Conservation (phyloP, 2,329 filamentous ascomycete genomes). For the Tolypocladium album region DNA sequence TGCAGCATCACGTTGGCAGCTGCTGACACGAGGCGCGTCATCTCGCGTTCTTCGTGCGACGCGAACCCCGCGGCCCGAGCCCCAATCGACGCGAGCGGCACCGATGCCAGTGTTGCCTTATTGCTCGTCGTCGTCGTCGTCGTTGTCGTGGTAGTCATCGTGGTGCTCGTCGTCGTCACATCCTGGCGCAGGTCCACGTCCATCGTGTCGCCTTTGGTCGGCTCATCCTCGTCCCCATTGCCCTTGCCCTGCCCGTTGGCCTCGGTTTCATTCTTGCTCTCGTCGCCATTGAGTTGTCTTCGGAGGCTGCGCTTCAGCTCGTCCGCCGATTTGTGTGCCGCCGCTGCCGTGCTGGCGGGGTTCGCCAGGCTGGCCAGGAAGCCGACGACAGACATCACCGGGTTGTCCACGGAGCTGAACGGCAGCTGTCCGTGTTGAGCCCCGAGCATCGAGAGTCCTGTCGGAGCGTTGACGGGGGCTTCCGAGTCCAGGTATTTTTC, state of each 20-base stretch:
- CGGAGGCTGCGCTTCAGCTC: slow-evolving; percentile 74
- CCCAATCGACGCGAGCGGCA: slow-evolving; percentile 77
- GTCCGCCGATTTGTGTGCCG: slow-evolving; percentile 77
- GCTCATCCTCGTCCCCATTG: not conserved
- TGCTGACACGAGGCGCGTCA: slow-evolving; percentile 85
- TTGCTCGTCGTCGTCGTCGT: slow-evolving; percentile 39
- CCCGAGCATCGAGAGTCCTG: slow-evolving; percentile 55
- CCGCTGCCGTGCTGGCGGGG: slow-evolving; percentile 79
- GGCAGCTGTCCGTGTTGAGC: slow-evolving; percentile 71
- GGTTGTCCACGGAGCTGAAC: slow-evolving; percentile 88
- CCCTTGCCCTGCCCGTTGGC: slow-evolving; percentile 51
- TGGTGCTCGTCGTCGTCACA: slow-evolving; percentile 37
- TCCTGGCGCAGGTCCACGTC: slow-evolving; percentile 49
- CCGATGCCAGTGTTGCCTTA: slow-evolving; percentile 51
- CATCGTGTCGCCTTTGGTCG: slow-evolving; percentile 45
- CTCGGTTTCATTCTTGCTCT: slow-evolving; percentile 26
- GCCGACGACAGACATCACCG: slow-evolving; percentile 89
- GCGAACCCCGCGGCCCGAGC: slow-evolving; percentile 80
- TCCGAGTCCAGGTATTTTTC: slow-evolving; percentile 91
- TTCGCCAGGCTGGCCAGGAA: slow-evolving; percentile 90
- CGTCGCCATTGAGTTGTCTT: slow-evolving; percentile 58
- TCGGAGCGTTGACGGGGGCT: slow-evolving; percentile 35
- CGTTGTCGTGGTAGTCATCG: slow-evolving; percentile 36
- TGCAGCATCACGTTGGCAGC: slow-evolving; percentile 90
- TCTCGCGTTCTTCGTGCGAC: slow-evolving; percentile 92